phyloP scores from a whole-genome alignment of 306 rosid genomes.

The Alnus rubra region DNA sequence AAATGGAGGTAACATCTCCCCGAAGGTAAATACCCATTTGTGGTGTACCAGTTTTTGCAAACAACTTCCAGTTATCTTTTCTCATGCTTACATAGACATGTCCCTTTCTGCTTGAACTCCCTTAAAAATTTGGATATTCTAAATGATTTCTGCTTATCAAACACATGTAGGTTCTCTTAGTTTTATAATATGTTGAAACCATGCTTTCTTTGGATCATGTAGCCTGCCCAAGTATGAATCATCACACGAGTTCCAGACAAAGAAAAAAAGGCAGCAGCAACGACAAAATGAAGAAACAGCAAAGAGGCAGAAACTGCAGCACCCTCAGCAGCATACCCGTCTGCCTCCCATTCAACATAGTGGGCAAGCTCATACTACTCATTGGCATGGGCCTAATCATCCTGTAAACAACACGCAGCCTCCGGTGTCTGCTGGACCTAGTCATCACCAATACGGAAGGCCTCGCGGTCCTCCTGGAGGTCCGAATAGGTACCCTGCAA shows the following conservation, averaged over 20 bases:
- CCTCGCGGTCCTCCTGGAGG: constrained; percentile 53
- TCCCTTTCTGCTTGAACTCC: background rate
- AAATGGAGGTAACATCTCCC: background rate
- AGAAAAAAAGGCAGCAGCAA: constrained; percentile 71
- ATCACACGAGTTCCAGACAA: constrained; percentile 73
- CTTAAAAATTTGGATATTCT: background rate
- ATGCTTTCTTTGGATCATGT: constrained; percentile 17
- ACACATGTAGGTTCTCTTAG: background rate
- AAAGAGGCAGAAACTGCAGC: constrained; percentile 58
- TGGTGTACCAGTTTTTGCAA: background rate
- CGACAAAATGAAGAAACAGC: constrained; percentile 60
- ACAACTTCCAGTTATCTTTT: background rate
- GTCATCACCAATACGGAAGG: constrained; percentile 53
- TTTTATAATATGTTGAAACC: background rate
- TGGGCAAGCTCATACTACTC: constrained; percentile 41
- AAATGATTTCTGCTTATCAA: constrained; percentile 7
- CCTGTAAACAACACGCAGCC: constrained; percentile 45
- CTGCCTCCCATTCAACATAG: constrained; percentile 56
- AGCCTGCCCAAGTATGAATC: constrained; percentile 76
- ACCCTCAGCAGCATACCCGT: constrained; percentile 52
- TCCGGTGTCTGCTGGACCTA: constrained; percentile 48
- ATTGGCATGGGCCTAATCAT: constrained; percentile 48
- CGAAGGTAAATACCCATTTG: background rate
- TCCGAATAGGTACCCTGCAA: constrained; percentile 51
- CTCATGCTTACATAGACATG: background rate